These are phyloP conservation scores for Puccinia horiana DNA, from an alignment of 1,284 basidiomycete species.

Conservation along the genomic window DNA sequence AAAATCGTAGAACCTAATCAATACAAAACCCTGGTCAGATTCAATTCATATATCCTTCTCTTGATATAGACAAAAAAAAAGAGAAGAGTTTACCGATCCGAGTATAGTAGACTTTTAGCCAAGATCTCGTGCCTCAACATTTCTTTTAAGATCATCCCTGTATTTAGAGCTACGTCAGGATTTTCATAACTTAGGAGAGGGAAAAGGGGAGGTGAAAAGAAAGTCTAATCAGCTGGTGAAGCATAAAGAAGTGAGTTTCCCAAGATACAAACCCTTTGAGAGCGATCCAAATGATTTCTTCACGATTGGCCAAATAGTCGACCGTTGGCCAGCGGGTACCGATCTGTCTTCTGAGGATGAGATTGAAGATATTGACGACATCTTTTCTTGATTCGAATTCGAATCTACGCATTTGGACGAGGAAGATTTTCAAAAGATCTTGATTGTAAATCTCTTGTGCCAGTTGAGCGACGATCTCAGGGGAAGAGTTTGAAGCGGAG, in stretches of 20 bases:
- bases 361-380: slow-evolving; percentile 94
- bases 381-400: slow-evolving; percentile 94
- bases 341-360: slow-evolving; percentile 89
- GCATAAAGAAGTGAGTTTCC: neutral
- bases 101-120: slow-evolving; percentile 84
- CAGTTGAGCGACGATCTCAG: slow-evolving; percentile 81
- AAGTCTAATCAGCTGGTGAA: neutral
- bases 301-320: slow-evolving; percentile 81
- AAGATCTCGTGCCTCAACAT: slow-evolving; percentile 92
- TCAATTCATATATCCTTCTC: too few species aligned
- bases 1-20: slow-evolving; percentile 87
- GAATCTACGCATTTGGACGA: slow-evolving; percentile 77
- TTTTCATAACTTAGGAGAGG: slow-evolving; percentile 71
- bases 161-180: slow-evolving; percentile 92
- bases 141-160: slow-evolving; percentile 95
- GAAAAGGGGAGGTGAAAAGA: slow-evolving; percentile 23
- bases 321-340: slow-evolving; percentile 90
- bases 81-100: slow-evolving; percentile 72
- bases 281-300: slow-evolving; percentile 83
- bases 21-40: slow-evolving; percentile 4
- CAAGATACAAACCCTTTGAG: slow-evolving; percentile 66
- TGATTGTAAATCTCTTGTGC: slow-evolving; percentile 93
- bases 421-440: slow-evolving; percentile 79
- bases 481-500: slow-evolving; percentile 20
- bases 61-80: too few species aligned